Conservation (phyloP, 768 basidiomycete species). For the Calocera viscosa region DNA sequence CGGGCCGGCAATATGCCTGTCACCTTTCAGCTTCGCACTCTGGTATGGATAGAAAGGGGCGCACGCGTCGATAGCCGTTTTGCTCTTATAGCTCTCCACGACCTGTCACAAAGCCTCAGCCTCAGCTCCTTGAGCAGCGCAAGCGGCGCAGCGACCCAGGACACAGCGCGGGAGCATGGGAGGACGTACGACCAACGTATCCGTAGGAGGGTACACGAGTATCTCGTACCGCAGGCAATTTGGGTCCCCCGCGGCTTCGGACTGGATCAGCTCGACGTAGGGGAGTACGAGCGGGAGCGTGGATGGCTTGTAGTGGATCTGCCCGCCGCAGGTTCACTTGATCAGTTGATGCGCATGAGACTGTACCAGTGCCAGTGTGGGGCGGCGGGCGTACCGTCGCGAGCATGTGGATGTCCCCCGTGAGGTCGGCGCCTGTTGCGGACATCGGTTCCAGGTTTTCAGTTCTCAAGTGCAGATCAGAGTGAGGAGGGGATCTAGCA, state of each 20-base stretch:
- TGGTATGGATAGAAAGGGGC: neutral
- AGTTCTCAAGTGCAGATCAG: neutral
- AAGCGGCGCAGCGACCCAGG: neutral
- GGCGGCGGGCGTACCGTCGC: neutral
- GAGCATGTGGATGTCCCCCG: conserved; percentile 2
- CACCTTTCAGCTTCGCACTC: neutral
- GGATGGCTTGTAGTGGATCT: neutral
- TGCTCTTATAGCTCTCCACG: conserved; percentile 9
- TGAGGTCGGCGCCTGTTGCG: neutral
- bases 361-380: too few species aligned
- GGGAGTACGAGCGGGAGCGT: neutral
- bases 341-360: too few species aligned
- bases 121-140: too few species aligned
- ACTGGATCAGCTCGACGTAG: neutral
- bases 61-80: neutral
- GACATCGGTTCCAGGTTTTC: neutral
- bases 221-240: conserved; percentile 6
- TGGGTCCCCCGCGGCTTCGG: neutral
- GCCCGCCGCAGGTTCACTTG: too few species aligned
- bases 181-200: neutral
- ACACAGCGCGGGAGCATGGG: neutral
- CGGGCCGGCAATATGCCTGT: neutral
- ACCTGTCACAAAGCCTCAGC: neutral
- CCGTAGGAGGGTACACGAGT: neutral
- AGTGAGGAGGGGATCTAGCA: too few species aligned